These are phyloP conservation scores for Neoascochyta sp. DNA, from an alignment of 2,329 filamentous ascomycete species.

Conservation along the genomic window DNA sequence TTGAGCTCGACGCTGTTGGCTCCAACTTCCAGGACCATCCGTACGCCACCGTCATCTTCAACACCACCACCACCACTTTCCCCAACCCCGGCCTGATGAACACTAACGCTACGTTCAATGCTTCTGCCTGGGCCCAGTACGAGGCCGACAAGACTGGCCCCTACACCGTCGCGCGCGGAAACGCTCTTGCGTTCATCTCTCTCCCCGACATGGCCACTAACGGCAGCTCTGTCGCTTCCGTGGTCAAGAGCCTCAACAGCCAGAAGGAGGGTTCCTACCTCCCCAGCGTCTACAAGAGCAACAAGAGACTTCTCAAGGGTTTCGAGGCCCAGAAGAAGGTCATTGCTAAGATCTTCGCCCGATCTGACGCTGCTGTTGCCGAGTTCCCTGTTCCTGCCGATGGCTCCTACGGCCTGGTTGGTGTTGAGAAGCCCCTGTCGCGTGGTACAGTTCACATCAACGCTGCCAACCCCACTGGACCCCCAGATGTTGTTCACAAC, in stretches of 20 bases:
- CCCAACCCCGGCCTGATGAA: constrained; percentile 20
- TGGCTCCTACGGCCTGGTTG: constrained; percentile 22
- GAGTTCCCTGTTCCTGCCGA: constrained; percentile 38
- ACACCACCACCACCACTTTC: constrained; percentile 17
- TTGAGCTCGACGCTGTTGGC: constrained; percentile 31
- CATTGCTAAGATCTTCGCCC: constrained; percentile 20
- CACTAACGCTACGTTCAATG: constrained; percentile 34
- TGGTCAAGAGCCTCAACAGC: constrained; percentile 14
- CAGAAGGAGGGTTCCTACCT: constrained; percentile 24
- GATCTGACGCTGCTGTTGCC: constrained; percentile 19
- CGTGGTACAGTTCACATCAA: constrained; percentile 37
- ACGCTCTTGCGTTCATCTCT: constrained; percentile 23
- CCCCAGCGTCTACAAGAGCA: constrained; percentile 20
- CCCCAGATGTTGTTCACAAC: constrained; percentile 24
- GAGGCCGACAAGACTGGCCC: constrained; percentile 31
- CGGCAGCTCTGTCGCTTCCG: constrained; percentile 1
- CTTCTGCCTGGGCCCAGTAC: constrained; percentile 30
- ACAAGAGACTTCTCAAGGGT: constrained; percentile 18
- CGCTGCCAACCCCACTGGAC: constrained; percentile 24
- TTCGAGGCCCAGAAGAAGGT: constrained; percentile 22
- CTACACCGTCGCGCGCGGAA: constrained; percentile 22
- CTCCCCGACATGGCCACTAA: constrained; percentile 22
- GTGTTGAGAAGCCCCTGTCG: constrained; percentile 32
- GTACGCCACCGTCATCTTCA: constrained; percentile 20
- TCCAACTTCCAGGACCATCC: constrained; percentile 37